Conservation (phyloP, 2,329 filamentous ascomycete species). For the Aphanocladium album region DNA sequence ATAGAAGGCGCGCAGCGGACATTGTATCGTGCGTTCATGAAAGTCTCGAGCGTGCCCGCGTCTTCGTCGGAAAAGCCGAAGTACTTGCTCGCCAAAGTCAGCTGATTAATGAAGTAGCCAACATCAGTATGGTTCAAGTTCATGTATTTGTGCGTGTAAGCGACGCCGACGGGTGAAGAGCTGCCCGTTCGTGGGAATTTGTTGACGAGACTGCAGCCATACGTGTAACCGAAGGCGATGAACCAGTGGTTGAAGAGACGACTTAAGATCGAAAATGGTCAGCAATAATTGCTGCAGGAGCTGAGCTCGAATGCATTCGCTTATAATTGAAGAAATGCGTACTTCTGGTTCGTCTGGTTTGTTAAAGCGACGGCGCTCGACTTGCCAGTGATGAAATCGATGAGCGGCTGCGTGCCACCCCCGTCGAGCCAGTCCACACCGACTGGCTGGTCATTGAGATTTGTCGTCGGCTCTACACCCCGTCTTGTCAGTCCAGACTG, state of each 20-base stretch:
- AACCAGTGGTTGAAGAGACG: slow-evolving; percentile 26
- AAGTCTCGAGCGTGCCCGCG: slow-evolving; percentile 17
- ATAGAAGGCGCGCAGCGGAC: slow-evolving; percentile 22
- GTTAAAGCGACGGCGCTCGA: slow-evolving; percentile 18
- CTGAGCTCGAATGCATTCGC: neutral
- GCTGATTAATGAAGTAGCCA: slow-evolving; percentile 27
- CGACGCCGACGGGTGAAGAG: slow-evolving; percentile 16
- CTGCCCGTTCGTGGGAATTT: slow-evolving; percentile 16
- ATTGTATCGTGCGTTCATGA: slow-evolving; percentile 25
- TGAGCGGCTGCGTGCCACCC: slow-evolving; percentile 22
- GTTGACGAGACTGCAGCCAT: slow-evolving; percentile 20
- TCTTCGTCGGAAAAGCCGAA: slow-evolving; percentile 25
- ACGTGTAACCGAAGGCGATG: slow-evolving; percentile 23
- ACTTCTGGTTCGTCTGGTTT: slow-evolving; percentile 26
- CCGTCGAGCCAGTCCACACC: slow-evolving; percentile 27
- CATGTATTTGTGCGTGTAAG: slow-evolving; percentile 31
- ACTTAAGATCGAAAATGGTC: slow-evolving; percentile 13
- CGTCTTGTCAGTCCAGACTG: neutral
- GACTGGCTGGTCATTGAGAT: slow-evolving; percentile 23
- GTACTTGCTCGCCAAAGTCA: slow-evolving; percentile 20
- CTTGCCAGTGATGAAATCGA: slow-evolving; percentile 22
- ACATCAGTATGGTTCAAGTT: slow-evolving; percentile 25
- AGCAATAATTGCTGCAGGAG: neutral
- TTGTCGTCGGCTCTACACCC: slow-evolving; percentile 21
- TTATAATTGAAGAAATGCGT: neutral